Percentiles rank a stretch among this genome's conserved stretches.
These are phyloP conservation scores for Chionographis japonica DNA, from an alignment of 106 monocot genomes.

Conservation along the genomic window DNA sequence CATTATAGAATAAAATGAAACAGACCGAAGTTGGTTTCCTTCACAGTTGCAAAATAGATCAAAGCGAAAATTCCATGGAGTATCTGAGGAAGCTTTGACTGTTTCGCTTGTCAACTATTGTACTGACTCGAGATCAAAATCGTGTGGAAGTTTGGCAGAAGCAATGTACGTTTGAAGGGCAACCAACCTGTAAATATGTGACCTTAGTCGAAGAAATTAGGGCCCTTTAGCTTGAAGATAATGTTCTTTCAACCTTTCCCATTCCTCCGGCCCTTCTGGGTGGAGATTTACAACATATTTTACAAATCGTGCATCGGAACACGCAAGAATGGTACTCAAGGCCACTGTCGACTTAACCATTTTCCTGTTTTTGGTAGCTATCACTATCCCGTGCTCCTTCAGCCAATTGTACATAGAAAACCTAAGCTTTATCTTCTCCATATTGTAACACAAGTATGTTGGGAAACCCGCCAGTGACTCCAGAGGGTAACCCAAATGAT, in stretches of 20 bases:
- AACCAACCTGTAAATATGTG: no score
- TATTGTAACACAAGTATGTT: slow-evolving; percentile 60
- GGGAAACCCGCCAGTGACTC: slow-evolving; percentile 42
- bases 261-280: slow-evolving; percentile 48
- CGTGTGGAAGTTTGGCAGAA: no score
- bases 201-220: not conserved
- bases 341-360: slow-evolving; percentile 23
- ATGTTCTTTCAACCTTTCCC: slow-evolving; percentile 48
- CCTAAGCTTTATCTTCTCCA: slow-evolving; percentile 59
- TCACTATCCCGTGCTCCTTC: slow-evolving; percentile 38
- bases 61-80: no score
- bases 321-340: slow-evolving; percentile 63
- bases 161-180: no score
- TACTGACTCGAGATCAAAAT: no score
- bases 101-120: no score
- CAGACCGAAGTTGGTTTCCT: no score
- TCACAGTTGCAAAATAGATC: no score
- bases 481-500: slow-evolving; percentile 56
- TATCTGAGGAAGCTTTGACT: no score
- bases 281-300: slow-evolving; percentile 59
- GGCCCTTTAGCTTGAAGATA: slow-evolving; percentile 10
- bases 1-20: no score
- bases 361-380: slow-evolving; percentile 32
- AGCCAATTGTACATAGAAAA: slow-evolving; percentile 67
- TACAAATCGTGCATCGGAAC: slow-evolving; percentile 51